Percentiles rank a stretch among this genome's conserved stretches.
Conservation (phyloP, 208 protist genomes). For the Trypanosomatidae sp. region DNA sequence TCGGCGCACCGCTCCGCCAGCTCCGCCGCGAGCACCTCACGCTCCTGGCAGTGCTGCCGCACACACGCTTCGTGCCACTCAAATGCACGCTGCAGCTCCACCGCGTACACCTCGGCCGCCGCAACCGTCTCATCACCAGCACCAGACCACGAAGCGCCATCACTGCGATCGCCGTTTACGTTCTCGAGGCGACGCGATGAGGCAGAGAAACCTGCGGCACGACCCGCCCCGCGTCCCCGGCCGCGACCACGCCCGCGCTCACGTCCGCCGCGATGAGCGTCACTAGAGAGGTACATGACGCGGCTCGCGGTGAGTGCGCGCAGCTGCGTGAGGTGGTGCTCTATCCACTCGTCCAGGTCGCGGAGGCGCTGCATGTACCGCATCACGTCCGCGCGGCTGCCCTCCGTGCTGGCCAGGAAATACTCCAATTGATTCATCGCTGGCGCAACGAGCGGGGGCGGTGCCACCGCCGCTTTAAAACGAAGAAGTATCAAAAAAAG, state of each 20-base stretch:
- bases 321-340: conserved; percentile 49
- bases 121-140: neutral
- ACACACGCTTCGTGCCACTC: conserved; percentile 30
- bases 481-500: too few relatives aligned
- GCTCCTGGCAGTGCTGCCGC: conserved; percentile 30
- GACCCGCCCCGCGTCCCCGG: neutral
- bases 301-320: conserved; percentile 34
- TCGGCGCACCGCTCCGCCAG: conserved; percentile 29
- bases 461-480: too few relatives aligned
- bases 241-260: neutral
- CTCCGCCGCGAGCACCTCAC: conserved; percentile 33
- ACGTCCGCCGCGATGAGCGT: neutral
- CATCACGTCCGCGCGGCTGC: conserved; percentile 49
- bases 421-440: conserved; percentile 79
- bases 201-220: conserved; percentile 7
- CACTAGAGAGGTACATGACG: neutral
- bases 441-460: too few relatives aligned
- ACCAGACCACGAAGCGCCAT: too few relatives aligned
- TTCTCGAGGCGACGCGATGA: neutral
- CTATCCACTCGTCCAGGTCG: conserved; percentile 60
- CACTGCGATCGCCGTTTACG: too few relatives aligned
- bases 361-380: conserved; percentile 67
- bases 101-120: neutral
- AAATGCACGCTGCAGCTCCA: conserved; percentile 22
- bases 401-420: conserved; percentile 69